Percentiles rank a stretch among this genome's conserved stretches.
phyloP scores from a whole-genome alignment of 225 moss, liverwort and hornwort species.

The Pseudisothecium myosuroides region DNA sequence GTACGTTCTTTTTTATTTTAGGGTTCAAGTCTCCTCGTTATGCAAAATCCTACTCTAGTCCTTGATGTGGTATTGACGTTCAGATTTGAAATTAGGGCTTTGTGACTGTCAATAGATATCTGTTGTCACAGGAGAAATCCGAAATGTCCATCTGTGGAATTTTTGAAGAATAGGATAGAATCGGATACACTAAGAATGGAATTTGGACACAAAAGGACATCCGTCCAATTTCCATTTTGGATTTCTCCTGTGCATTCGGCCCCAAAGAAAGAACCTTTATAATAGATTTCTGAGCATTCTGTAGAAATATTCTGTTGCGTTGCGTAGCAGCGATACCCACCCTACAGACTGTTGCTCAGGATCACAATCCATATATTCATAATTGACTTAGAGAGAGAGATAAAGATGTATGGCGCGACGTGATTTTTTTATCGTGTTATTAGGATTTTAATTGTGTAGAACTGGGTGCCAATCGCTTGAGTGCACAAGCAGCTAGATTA shows the following conservation, averaged over 20 bases:
- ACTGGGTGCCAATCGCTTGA: background rate
- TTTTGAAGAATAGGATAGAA: background rate
- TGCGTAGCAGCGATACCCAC: background rate
- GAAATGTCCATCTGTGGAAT: background rate
- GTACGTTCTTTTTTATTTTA: background rate
- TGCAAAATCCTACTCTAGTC: background rate
- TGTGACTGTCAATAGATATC: background rate
- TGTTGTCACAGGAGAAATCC: background rate
- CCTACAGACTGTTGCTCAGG: background rate
- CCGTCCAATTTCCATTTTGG: constrained; percentile 6
- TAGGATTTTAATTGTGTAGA: background rate
- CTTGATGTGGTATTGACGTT: background rate
- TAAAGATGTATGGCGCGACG: background rate
- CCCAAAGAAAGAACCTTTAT: background rate
- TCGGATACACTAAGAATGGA: background rate
- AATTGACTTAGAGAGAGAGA: background rate
- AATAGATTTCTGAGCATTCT: background rate
- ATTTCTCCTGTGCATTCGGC: background rate
- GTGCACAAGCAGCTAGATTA: background rate
- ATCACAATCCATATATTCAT: background rate
- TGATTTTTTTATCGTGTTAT: background rate
- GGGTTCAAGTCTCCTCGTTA: background rate
- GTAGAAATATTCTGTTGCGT: background rate
- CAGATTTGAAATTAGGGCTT: background rate
- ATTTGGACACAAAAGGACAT: background rate